Conservation (phyloP, 2,329 filamentous ascomycete genomes). For the Aspergillus brasiliensis region DNA sequence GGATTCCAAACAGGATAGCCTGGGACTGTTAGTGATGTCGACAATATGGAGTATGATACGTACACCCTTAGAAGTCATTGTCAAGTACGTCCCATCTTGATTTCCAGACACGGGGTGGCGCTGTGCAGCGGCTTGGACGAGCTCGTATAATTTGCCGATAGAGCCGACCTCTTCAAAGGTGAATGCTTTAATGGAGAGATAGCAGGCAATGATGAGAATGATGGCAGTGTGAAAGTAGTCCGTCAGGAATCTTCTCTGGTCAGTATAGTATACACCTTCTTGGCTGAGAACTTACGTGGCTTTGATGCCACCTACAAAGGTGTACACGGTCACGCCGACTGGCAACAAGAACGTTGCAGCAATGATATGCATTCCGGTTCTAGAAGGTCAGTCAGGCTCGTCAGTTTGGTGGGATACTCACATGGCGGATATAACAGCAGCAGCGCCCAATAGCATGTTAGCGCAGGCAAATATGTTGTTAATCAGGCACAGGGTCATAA, state of each 20-base stretch:
- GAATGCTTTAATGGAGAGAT: slow-evolving; percentile 52
- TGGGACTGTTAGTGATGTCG: slow-evolving; percentile 20
- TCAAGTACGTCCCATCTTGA: slow-evolving; percentile 56
- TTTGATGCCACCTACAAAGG: slow-evolving; percentile 45
- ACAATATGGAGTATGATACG: slow-evolving; percentile 22
- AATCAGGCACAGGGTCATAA: slow-evolving; percentile 55
- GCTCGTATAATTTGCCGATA: slow-evolving; percentile 52
- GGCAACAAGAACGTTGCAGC: slow-evolving; percentile 52
- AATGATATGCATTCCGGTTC: slow-evolving; percentile 54
- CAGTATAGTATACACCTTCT: background rate
- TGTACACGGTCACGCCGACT: slow-evolving; percentile 44
- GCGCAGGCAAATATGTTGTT: slow-evolving; percentile 58
- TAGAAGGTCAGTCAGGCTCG: slow-evolving; percentile 15
- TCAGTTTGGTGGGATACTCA: slow-evolving; percentile 8
- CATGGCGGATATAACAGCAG: slow-evolving; percentile 46
- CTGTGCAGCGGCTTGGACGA: slow-evolving; percentile 49
- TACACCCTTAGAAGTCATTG: slow-evolving; percentile 57
- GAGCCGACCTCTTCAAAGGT: slow-evolving; percentile 53
- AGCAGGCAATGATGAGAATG: slow-evolving; percentile 55
- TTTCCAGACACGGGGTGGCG: slow-evolving; percentile 55
- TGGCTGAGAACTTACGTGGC: slow-evolving; percentile 31
- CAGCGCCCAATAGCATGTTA: slow-evolving; percentile 55
- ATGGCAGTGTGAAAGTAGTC: slow-evolving; percentile 59
- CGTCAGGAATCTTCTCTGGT: slow-evolving; percentile 43
- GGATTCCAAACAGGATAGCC: slow-evolving; percentile 54